A percentile compares a stretch with the other conserved stretches of the same genome.
These are phyloP conservation scores for Vitis cinerea DNA, from an alignment of 164 flowering plant species.

Conservation along the genomic window DNA sequence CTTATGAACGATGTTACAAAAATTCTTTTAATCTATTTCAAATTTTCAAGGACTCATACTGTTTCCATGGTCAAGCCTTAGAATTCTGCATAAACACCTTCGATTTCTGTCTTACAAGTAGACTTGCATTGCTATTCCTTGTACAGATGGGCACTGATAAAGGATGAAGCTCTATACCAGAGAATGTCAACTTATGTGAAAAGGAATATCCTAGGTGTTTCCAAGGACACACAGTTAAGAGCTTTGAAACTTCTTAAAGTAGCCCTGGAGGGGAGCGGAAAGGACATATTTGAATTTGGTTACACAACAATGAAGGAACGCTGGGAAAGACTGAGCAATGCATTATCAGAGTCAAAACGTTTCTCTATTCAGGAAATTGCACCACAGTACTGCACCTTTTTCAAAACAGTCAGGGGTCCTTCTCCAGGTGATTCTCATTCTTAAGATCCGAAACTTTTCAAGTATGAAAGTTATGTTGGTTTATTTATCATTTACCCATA, in stretches of 20 bases:
- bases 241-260: slow-evolving; percentile 51
- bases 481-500: not conserved
- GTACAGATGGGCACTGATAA: slow-evolving; percentile 77
- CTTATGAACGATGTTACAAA: not conserved
- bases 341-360: slow-evolving; percentile 34
- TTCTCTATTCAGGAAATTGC: slow-evolving; percentile 48
- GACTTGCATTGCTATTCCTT: not conserved
- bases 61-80: not conserved
- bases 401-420: slow-evolving; percentile 34
- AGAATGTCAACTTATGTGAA: slow-evolving; percentile 32
- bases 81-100: not conserved
- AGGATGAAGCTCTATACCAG: slow-evolving; percentile 47
- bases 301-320: slow-evolving; percentile 38
- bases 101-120: not conserved
- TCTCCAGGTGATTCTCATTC: slow-evolving; percentile 53
- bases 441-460: not conserved
- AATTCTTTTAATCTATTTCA: not conserved
- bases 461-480: not conserved
- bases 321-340: slow-evolving; percentile 46
- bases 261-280: slow-evolving; percentile 33
- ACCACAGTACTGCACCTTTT: slow-evolving; percentile 51
- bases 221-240: slow-evolving; percentile 63
- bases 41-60: too few species aligned
- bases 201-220: slow-evolving; percentile 37
- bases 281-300: slow-evolving; percentile 43